These are phyloP conservation scores for Aspergillus tubingensis DNA, from an alignment of 2,329 filamentous ascomycete genomes.

Conservation along the genomic window DNA sequence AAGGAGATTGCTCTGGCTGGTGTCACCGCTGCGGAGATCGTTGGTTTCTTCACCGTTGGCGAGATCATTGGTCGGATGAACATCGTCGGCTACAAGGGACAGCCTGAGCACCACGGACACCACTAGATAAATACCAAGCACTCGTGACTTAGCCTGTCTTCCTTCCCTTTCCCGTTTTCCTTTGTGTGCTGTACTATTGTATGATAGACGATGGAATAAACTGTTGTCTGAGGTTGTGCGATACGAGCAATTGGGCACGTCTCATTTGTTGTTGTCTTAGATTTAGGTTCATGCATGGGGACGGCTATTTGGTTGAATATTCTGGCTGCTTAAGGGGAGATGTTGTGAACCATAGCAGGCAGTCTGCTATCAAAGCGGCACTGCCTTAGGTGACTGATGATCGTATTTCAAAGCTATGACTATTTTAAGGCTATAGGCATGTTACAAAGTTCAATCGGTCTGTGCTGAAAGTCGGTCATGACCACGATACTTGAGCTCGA, in stretches of 20 bases:
- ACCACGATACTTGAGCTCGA: too few relatives aligned
- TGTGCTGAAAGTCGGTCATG: too few relatives aligned
- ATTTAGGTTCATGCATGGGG: not conserved
- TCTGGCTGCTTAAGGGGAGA: not conserved
- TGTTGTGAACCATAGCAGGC: not conserved
- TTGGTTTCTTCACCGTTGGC: constrained; percentile 97
- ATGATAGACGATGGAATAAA: constrained; percentile 52
- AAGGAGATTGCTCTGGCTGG: constrained; percentile 72
- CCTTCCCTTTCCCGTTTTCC: constrained; percentile 35
- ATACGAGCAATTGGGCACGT: constrained; percentile 20
- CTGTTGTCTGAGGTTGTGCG: constrained; percentile 41
- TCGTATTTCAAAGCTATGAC: not conserved
- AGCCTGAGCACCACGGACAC: constrained; percentile 49
- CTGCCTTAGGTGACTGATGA: not conserved
- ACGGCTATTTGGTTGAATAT: not conserved
- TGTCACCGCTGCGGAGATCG: constrained; percentile 78
- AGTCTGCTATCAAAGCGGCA: not conserved
- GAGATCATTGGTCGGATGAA: constrained; percentile 97
- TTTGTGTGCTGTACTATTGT: constrained; percentile 44
- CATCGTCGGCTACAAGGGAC: constrained; percentile 86
- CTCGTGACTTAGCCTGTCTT: constrained; percentile 30
- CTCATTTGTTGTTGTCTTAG: constrained; percentile 1
- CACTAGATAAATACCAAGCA: constrained; percentile 34
- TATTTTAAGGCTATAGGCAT: too few relatives aligned
- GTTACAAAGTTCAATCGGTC: too few relatives aligned